Evolutionary conservation across 2,329 filamentous ascomycete species (phyloP), one percentile per base, ranked within the genome.

Genomic region (Alternaria novae-zelandiae): DNA sequence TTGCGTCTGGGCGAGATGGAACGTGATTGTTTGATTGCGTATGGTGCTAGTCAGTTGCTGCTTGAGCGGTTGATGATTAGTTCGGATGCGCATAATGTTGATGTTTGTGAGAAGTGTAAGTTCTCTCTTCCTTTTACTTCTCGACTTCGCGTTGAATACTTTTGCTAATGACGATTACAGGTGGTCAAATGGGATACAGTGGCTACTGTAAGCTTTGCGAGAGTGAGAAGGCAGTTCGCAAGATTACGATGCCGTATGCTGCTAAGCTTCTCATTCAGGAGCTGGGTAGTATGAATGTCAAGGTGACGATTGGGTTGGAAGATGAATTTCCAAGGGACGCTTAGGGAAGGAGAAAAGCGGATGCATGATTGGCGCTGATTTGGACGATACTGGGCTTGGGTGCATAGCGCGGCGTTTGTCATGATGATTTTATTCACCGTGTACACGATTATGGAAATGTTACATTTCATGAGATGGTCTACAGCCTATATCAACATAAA

Each of bases 251-350:
- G 87, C 96, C 96, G 32, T 99, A 99, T 81, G 96, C 96, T 17
- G 96, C 96, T 1, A 98, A 99, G 86, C 83, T 99, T 77, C 83
- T 99, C 59, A 93, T 98, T 53, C 96, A 99, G 83, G 96, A 99
- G 83, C 82, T 99, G 74, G 90, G 97, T 76, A 97, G 93, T 80
- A 99, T 99, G 96, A 99, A 99, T 80, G 93, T 99, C n/a, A 92
- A 94, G 66, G 95, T 97, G 63, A 87, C 92, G 61, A 84, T 99
- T 82, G 92, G 95, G 83, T 82, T 99, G 69, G 93, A 93, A 74
- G 96, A 99, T 78, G 93, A 98, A 82, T 99, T 99, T 80, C 94
- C 94, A 6, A 64, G 67, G 21, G 67, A 69, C 12, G 44, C 57
- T 7, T 69, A 30, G 23, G 15, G 2, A 12, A 13, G 17, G 25